Evolutionary conservation across 1,284 basidiomycete species (phyloP).

Genomic region (Veloporphyrellus conicus): DNA sequence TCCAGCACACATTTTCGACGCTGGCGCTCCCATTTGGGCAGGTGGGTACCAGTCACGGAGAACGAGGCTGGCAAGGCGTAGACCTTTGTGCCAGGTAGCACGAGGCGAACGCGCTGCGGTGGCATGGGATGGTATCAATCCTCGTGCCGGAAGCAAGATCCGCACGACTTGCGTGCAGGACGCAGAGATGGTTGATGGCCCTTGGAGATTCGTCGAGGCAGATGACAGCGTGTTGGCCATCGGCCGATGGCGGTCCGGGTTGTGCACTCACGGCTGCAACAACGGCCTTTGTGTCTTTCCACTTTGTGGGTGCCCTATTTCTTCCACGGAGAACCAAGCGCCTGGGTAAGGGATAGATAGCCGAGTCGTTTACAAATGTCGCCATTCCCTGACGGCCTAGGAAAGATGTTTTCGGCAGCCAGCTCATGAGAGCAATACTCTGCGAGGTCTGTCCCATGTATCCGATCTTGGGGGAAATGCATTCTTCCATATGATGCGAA

Average conservation of each 20-base stretch:
- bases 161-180: not conserved
- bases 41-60: too few relatives aligned
- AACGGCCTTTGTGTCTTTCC: too few relatives aligned
- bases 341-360: not conserved
- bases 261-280: too few relatives aligned
- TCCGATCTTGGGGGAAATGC: not conserved
- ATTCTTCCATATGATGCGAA: constrained; percentile 6
- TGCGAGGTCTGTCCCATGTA: too few relatives aligned
- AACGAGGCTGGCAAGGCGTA: too few relatives aligned
- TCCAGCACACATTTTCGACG: too few relatives aligned
- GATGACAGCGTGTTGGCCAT: not conserved
- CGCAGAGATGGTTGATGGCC: constrained; percentile 4
- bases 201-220: not conserved
- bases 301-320: not conserved
- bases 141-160: constrained; percentile 2
- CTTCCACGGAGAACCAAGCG: not conserved
- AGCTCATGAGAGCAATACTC: too few relatives aligned
- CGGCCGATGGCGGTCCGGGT: not conserved
- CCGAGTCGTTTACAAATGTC: not conserved
- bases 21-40: too few relatives aligned
- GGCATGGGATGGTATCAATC: not conserved
- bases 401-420: too few relatives aligned
- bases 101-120: too few relatives aligned
- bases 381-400: too few relatives aligned
- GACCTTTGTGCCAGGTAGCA: too few relatives aligned